Base-by-base conservation (phyloP, 352 stramenopile species). In the Globisporangium cystogenes region DNA sequence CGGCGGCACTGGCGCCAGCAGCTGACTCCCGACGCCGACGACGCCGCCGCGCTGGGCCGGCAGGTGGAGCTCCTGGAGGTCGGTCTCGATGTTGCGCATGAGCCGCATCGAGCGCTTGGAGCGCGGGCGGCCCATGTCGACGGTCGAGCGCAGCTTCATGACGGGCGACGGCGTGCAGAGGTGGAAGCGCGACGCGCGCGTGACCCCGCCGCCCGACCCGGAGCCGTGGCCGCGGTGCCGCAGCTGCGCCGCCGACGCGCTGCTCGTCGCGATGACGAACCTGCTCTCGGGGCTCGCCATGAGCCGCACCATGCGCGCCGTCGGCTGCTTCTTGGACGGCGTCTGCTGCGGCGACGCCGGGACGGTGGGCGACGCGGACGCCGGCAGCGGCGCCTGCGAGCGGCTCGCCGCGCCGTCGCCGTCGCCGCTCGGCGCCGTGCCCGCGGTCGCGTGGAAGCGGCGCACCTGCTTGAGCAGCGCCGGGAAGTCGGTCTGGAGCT, bases 151-250 rank as follows among this genome's bases (percentile, higher is more conserved):
- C 24, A 92, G 59, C 49, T 88, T 89, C 60, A 86, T 81, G 51
- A 90, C 77, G 0, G 83, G 83, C 27, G 83, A 93, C 51, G 83
- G 83, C 20, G 83, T 93, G 45, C 77, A 92, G 36, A 90, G 64
- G 41, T 68, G 79, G 40, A 88, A 88, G 16, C 68, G 65, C 42
- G 74, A 72, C 39, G 57, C 53, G 20, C 68, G 57, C 59, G 55
- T 36, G 33, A 52, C 36, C 58, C 53, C 63, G 26, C 49, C 40
- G 41, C 42, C 20, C 29, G 56, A 48, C 14, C 59, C 52, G 3
- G 52, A 51, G n/a, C 52, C 52, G 33, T 57, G 52, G 33, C 52
- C 52, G 18, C 42, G 52, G 35, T 57, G 52, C 7, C 41, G 63
- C 47, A 18, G 52, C 39, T 48, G 47, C 45, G 20, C 27, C 7